Percentiles rank a stretch among this genome's conserved stretches.
phyloP scores from a whole-genome alignment of 2,329 filamentous ascomycete species.

The Cordyceps farinosa region DNA sequence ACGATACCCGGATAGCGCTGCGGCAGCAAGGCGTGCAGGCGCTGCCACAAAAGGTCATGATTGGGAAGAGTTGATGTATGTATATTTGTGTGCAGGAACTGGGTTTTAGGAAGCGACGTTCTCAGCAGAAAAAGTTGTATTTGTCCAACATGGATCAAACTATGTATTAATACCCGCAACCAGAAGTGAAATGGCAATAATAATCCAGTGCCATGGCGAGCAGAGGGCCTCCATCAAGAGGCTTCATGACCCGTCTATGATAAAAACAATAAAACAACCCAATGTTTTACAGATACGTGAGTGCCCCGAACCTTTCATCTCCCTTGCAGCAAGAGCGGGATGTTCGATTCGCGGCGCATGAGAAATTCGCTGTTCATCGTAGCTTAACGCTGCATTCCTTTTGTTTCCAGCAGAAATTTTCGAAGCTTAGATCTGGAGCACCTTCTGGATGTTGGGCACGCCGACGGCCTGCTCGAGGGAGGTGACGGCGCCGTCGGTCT shows the following conservation, averaged over 20 bases:
- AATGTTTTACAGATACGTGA: not conserved
- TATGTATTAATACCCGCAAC: not conserved
- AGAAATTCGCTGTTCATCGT: not conserved
- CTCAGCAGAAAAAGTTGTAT: not conserved
- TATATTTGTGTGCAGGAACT: not conserved
- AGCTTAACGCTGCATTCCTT: not conserved
- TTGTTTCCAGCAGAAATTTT: not conserved
- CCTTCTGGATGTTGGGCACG: slow-evolving; percentile 20
- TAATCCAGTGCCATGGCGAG: not conserved
- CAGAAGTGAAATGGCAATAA: slow-evolving; percentile 14
- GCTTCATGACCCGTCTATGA: too few relatives aligned
- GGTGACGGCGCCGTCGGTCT: slow-evolving; percentile 21
- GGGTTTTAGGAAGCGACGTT: too few relatives aligned
- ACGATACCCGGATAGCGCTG: slow-evolving; percentile 47
- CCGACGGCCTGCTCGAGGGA: slow-evolving; percentile 23
- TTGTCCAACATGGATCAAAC: not conserved
- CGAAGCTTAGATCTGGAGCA: slow-evolving; percentile 15
- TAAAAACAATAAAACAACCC: not conserved
- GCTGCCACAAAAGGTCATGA: slow-evolving; percentile 35
- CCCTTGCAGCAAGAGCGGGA: not conserved
- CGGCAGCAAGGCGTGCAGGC: slow-evolving; percentile 37
- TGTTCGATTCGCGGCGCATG: not conserved
- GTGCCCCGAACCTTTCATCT: not conserved
- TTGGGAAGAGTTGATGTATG: slow-evolving; percentile 29
- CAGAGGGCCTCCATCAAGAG: not conserved